Conservation (phyloP, 768 basidiomycete genomes). For the Lactarius deliciosus region DNA sequence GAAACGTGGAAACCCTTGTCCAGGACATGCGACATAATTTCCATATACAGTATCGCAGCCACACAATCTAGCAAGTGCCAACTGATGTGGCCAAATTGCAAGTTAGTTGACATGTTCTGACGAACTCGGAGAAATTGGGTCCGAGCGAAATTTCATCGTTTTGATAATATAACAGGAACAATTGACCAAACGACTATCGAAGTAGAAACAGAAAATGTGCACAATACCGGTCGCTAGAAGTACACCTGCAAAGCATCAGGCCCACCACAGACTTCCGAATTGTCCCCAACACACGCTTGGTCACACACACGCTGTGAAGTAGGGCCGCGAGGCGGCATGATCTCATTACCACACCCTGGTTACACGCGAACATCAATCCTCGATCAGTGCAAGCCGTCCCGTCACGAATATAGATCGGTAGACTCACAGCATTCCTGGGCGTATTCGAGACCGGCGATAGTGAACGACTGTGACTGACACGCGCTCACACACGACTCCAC, state of each 20-base stretch:
- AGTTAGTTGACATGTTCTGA: too few relatives aligned
- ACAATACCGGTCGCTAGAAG: too few relatives aligned
- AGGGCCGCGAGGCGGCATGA: not conserved
- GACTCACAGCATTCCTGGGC: slow-evolving; percentile 13
- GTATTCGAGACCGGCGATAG: slow-evolving; percentile 11
- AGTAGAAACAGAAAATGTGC: too few relatives aligned
- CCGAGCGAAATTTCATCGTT: too few relatives aligned
- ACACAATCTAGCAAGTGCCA: too few relatives aligned
- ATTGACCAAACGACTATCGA: too few relatives aligned
- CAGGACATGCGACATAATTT: too few relatives aligned
- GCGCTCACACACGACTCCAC: slow-evolving; percentile 10
- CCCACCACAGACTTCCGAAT: slow-evolving; percentile 6
- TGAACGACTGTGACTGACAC: not conserved
- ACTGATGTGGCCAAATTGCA: too few relatives aligned
- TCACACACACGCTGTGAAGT: slow-evolving; percentile 2
- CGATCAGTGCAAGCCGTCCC: not conserved
- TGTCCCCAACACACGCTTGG: slow-evolving; percentile 3
- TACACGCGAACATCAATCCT: not conserved
- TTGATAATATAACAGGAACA: too few relatives aligned
- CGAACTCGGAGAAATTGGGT: too few relatives aligned
- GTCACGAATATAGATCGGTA: not conserved
- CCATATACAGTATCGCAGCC: too few relatives aligned
- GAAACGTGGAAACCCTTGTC: too few relatives aligned
- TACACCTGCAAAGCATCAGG: slow-evolving; percentile 5
- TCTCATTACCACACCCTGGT: slow-evolving; percentile 11